Evolutionary conservation across 257 asterid genomes (phyloP), one percentile per base, ranked within the genome.

Genomic region (Forsythia viridissima): DNA sequence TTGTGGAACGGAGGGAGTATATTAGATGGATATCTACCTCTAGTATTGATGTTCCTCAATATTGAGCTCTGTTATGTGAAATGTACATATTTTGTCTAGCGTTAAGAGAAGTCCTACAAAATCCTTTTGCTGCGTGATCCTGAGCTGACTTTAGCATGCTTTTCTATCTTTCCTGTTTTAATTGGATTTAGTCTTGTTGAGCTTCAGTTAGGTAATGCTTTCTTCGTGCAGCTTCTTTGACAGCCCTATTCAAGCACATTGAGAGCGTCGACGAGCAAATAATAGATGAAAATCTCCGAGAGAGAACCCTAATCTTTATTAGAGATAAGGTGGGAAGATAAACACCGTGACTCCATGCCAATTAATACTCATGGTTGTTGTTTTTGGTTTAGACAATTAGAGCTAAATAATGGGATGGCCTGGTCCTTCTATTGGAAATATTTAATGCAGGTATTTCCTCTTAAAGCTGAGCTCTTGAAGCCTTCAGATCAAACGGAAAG

Each of bases 401-500:
- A 34, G 42, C 52, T 67, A 30, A 72, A 16, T 70, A 59, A 37
- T 57, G 7, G 57, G 36, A n/a, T 73, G 67, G 67, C 34, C 70
- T 39, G 39, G 57, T 68, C 73, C 72, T 51, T 52, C 69, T 76
- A 79, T 73, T 13, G 18, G 52, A 8, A 73, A 65, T 74, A 12
- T 76, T 80, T 48, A 20, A 71, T 84, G 67, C 88, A 94, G 97
- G 94, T 94, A 20, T 94, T 94, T 84, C 97, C 98, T 80, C 89
- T 94, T 39, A 94, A 91, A 89, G 82, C 91, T 77, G 98, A 94
- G 90, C 91, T 92, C 84, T 87, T 94, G 81, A 94, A 81, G 86
- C 97, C 98, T 57, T 70, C 86, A 16, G 97, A 92, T 77, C 87
- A 89, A 87, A 94, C 92, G 97, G 98, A 94, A 86, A 94, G 98